Percentiles rank a stretch among this genome's conserved stretches.
Evolutionary conservation across 2,329 filamentous ascomycete genomes (phyloP).

Genomic region (Cytospora schulzeri): DNA sequence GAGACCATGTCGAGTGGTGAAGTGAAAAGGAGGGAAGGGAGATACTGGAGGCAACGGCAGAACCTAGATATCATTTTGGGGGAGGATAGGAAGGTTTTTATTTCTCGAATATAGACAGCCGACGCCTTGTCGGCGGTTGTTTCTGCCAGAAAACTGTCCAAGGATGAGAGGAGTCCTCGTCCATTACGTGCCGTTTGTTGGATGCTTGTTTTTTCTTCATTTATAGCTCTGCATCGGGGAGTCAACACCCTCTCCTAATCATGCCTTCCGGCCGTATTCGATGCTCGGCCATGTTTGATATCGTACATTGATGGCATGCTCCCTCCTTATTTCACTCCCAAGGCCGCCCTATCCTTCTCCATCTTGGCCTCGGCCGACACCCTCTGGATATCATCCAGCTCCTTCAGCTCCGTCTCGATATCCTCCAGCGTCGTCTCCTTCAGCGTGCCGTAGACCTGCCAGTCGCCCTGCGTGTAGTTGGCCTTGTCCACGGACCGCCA

Average conservation of each 20-base stretch:
- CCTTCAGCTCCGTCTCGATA: slow-evolving; percentile 41
- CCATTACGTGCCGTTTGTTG: not conserved
- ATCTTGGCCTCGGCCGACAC: slow-evolving; percentile 37
- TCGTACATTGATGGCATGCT: slow-evolving; percentile 12
- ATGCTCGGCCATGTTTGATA: not conserved
- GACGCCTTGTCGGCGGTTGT: not conserved
- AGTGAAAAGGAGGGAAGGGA: not conserved
- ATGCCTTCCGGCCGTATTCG: not conserved
- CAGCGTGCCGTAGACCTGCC: slow-evolving; percentile 68
- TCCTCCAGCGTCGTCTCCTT: slow-evolving; percentile 53
- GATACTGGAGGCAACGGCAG: not conserved
- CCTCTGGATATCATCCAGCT: slow-evolving; percentile 33
- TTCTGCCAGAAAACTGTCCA: not conserved
- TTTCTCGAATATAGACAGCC: not conserved
- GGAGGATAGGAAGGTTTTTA: not conserved
- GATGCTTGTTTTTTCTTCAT: not conserved
- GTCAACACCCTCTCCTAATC: not conserved
- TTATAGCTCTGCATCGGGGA: not conserved
- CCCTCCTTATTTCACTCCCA: slow-evolving; percentile 3
- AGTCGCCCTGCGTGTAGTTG: slow-evolving; percentile 53
- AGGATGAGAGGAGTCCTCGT: not conserved
- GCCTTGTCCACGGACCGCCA: slow-evolving; percentile 49
- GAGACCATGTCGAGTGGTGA: not conserved
- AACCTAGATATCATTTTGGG: not conserved
- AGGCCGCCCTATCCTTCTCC: slow-evolving; percentile 30